Evolutionary conservation across 2,329 filamentous ascomycete genomes (phyloP).

Genomic region (Dothiorella sarmentorum): DNA sequence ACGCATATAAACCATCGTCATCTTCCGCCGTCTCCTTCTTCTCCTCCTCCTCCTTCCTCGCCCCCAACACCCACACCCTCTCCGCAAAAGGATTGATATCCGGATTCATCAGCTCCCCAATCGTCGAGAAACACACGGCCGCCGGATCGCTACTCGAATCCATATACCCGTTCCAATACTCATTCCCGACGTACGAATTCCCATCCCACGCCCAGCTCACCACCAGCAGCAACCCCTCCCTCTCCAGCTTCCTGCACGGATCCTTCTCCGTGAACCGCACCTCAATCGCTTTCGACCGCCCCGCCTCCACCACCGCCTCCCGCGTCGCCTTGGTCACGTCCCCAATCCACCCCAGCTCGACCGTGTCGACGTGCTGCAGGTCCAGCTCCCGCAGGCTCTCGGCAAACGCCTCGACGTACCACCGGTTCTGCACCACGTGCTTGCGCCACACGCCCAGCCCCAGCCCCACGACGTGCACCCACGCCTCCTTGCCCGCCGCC

Average conservation of each 20-base stretch:
- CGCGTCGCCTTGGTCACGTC: slow-evolving; percentile 14
- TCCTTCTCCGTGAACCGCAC: slow-evolving; percentile 28
- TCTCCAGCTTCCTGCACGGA: slow-evolving; percentile 28
- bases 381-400: slow-evolving; percentile 22
- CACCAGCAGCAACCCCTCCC: slow-evolving; percentile 26
- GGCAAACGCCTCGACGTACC: slow-evolving; percentile 27
- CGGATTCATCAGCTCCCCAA: slow-evolving; percentile 33
- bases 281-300: slow-evolving; percentile 20
- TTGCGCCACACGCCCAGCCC: slow-evolving; percentile 34
- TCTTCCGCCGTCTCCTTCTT: not conserved
- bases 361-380: slow-evolving; percentile 22
- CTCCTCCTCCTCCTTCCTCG: not conserved
- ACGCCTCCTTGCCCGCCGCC: slow-evolving; percentile 24
- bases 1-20: no score
- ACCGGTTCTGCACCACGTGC: slow-evolving; percentile 22
- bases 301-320: slow-evolving; percentile 17
- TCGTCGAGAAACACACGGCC: slow-evolving; percentile 33
- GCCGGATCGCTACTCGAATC: slow-evolving; percentile 30
- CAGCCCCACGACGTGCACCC: slow-evolving; percentile 23
- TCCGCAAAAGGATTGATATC: slow-evolving; percentile 26
- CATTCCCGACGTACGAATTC: slow-evolving; percentile 33
- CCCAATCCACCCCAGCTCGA: slow-evolving; percentile 31
- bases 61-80: not conserved
- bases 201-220: slow-evolving; percentile 36
- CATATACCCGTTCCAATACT: slow-evolving; percentile 31